A percentile compares a stretch with the other conserved stretches of the same genome.
phyloP scores from a whole-genome alignment of 352 stramenopile genomes.

The Phytophthora podocarpi region DNA sequence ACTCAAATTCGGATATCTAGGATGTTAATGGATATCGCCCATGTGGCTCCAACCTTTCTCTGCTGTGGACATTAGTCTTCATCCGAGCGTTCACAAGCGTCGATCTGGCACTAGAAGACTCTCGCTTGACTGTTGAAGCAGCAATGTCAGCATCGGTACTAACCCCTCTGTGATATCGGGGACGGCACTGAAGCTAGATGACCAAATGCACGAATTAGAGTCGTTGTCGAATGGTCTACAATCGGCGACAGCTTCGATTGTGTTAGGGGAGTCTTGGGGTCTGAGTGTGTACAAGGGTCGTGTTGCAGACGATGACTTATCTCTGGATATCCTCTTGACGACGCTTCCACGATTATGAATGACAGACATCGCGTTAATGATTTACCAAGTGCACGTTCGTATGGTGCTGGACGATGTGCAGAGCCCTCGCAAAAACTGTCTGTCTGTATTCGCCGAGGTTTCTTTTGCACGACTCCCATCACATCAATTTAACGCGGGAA shows the following conservation, averaged over 20 bases:
- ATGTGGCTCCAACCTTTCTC: neutral
- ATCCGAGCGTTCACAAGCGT: neutral
- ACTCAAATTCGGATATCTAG: too few species aligned
- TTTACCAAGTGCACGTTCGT: too few species aligned
- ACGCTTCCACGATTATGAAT: neutral
- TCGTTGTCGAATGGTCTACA: conserved; percentile 4
- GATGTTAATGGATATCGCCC: neutral
- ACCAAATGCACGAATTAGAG: neutral
- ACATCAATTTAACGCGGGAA: too few species aligned
- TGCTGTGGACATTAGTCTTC: neutral
- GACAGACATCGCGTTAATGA: too few species aligned
- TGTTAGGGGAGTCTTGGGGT: neutral
- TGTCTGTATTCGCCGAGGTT: too few species aligned
- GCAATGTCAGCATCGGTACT: neutral
- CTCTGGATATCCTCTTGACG: neutral
- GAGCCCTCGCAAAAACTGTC: too few species aligned
- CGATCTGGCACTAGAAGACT: neutral
- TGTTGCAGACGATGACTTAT: neutral
- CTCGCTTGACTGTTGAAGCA: neutral
- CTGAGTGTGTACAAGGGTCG: neutral
- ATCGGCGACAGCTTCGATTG: neutral
- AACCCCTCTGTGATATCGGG: neutral
- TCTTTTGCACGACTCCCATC: too few species aligned
- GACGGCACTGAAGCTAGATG: conserved; percentile 1
- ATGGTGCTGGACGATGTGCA: too few species aligned